phyloP scores from a whole-genome alignment of 108 stramenopile genomes.

The Pseudonitzschia multiseries region DNA sequence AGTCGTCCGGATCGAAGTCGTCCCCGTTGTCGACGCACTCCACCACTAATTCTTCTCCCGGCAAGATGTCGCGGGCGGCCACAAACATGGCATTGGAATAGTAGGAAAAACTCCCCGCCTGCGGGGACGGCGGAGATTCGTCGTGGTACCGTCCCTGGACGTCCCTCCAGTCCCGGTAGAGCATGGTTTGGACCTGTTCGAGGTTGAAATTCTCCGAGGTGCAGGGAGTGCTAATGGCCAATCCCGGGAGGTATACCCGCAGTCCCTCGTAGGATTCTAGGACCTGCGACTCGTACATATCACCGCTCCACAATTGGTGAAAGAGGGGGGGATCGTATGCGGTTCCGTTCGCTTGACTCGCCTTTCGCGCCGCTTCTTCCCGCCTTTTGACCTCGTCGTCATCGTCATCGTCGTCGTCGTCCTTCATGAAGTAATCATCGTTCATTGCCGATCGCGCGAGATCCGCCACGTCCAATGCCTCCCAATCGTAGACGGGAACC shows the following conservation, averaged over 20 bases:
- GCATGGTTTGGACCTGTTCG: slow-evolving; percentile 12
- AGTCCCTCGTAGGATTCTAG: slow-evolving; percentile 28
- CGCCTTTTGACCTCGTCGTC: not conserved
- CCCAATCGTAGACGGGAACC: slow-evolving; percentile 33
- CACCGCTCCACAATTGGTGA: slow-evolving; percentile 47
- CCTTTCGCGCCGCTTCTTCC: not conserved
- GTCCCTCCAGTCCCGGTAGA: slow-evolving; percentile 12
- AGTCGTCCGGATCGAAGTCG: slow-evolving; percentile 43
- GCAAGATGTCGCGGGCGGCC: slow-evolving; percentile 49
- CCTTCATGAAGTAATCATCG: not conserved
- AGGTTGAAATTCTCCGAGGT: slow-evolving; percentile 46
- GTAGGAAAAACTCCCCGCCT: slow-evolving; percentile 53
- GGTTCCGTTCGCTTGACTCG: not conserved
- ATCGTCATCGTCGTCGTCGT: not conserved
- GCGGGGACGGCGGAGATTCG: not conserved
- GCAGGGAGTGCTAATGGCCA: slow-evolving; percentile 50
- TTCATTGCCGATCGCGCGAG: not conserved
- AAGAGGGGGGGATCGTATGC: slow-evolving; percentile 14
- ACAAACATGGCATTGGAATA: slow-evolving; percentile 34
- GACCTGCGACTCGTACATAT: slow-evolving; percentile 29
- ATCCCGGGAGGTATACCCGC: slow-evolving; percentile 45
- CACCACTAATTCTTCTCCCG: slow-evolving; percentile 61
- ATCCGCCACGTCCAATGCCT: not conserved
- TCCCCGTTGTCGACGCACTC: slow-evolving; percentile 48
- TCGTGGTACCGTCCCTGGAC: slow-evolving; percentile 15